These are phyloP conservation scores for Nepenthes gracilis DNA, from an alignment of 148 eudicot species.

Conservation along the genomic window DNA sequence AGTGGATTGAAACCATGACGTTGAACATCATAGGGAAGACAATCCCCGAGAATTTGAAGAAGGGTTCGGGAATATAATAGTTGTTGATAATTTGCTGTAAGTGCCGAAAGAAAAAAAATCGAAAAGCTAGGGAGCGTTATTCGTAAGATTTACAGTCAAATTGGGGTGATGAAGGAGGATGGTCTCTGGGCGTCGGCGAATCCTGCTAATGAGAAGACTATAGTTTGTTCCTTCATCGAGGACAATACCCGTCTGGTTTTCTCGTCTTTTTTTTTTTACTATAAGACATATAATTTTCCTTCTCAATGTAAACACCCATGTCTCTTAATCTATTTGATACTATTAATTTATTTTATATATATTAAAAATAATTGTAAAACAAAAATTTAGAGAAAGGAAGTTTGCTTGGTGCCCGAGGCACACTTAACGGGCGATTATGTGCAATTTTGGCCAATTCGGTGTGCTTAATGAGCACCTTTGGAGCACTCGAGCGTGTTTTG, in stretches of 20 bases:
- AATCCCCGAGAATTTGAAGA: constrained; percentile 45
- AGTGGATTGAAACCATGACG: constrained; percentile 23
- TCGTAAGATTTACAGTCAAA: constrained; percentile 60
- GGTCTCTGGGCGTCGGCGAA: constrained; percentile 86
- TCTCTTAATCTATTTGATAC: no score
- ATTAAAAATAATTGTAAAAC: no score
- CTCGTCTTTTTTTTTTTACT: not conserved
- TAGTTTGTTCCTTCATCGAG: constrained; percentile 76
- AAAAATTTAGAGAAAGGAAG: no score
- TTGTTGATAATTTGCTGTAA: constrained; percentile 76
- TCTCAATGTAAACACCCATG: no score
- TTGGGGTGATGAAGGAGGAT: constrained; percentile 71
- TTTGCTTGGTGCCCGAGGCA: no score
- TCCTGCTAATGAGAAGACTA: constrained; percentile 35
- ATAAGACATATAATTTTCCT: no score
- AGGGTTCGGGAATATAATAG: constrained; percentile 55
- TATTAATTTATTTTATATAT: no score
- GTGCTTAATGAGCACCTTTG: no score
- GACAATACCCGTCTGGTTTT: constrained; percentile 80
- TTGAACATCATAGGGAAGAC: constrained; percentile 41
- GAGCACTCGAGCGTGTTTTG: no score
- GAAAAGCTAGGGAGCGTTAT: constrained; percentile 72
- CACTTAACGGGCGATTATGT: no score
- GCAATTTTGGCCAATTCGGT: no score
- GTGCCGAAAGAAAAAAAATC: constrained; percentile 53